Percentiles rank a stretch among this genome's conserved stretches.
phyloP scores from a whole-genome alignment of 345 rosid species.

The Populus simonii region DNA sequence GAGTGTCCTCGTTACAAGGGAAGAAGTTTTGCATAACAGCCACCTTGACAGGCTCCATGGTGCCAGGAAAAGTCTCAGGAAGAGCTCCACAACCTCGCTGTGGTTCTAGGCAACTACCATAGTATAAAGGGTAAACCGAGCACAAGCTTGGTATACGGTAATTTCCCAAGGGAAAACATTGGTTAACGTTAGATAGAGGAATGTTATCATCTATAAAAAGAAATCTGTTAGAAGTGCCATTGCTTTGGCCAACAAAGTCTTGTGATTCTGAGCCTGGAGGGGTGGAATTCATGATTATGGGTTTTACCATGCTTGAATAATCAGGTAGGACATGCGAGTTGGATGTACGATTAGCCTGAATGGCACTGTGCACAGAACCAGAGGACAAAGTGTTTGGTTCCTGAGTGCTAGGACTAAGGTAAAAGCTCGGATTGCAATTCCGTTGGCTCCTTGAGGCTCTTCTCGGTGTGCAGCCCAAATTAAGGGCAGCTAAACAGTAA shows the following conservation, averaged over 20 bases:
- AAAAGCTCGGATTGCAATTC: constrained; percentile 41
- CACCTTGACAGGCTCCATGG: constrained; percentile 21
- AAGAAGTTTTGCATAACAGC: constrained; percentile 15
- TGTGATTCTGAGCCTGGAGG: constrained; percentile 11
- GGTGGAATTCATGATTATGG: constrained; percentile 9
- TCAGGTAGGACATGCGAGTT: constrained; percentile 15
- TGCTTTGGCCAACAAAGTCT: constrained; percentile 5
- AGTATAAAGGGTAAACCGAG: constrained; percentile 49
- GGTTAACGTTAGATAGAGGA: constrained; percentile 11
- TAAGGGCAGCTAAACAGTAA: constrained; percentile 58
- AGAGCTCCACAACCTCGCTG: constrained; percentile 18
- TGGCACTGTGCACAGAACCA: constrained; percentile 6
- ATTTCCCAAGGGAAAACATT: constrained; percentile 14
- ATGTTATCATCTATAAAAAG: constrained; percentile 19
- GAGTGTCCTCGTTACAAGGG: constrained; percentile 2
- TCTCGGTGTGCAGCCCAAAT: constrained; percentile 61
- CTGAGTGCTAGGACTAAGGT: constrained; percentile 38
- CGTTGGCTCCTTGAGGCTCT: constrained; percentile 60
- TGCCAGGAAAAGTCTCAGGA: constrained; percentile 15
- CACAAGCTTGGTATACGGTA: constrained; percentile 14
- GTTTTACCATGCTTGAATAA: constrained; percentile 23
- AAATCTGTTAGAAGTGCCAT: constrained; percentile 10
- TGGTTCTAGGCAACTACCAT: constrained; percentile 29
- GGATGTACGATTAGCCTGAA: constrained; percentile 16
- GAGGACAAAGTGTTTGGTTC: constrained; percentile 16